These are phyloP conservation scores for Pyronema domesticum DNA, from an alignment of 495 filamentous ascomycete species.

Conservation along the genomic window DNA sequence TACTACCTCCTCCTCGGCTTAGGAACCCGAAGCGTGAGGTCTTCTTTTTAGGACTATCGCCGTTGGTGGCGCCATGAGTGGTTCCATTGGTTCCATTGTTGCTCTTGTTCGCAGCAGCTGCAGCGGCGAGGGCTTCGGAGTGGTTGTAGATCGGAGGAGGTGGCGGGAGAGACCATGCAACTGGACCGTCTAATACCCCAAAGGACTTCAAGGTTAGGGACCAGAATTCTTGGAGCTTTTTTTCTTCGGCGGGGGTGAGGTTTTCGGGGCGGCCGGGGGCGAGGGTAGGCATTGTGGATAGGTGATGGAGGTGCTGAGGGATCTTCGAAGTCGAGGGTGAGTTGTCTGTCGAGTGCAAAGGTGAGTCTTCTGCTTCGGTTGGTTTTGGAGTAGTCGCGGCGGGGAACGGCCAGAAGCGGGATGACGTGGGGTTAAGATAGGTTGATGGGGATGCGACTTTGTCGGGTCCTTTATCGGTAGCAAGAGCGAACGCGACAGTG, in stretches of 20 bases:
- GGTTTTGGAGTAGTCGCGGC: neutral
- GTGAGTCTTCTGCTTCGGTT: neutral
- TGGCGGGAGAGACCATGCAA: conserved; percentile 18
- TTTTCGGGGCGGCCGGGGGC: conserved; percentile 68
- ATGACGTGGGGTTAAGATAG: neutral
- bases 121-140: conserved; percentile 2
- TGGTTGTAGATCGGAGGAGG: neutral
- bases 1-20: conserved; percentile 43
- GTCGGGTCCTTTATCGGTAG: neutral
- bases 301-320: neutral
- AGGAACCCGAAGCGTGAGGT: conserved; percentile 38
- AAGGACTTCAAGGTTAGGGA: conserved; percentile 58
- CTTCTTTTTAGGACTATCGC: conserved; percentile 50
- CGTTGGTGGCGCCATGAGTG: neutral
- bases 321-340: neutral
- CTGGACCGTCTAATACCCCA: conserved; percentile 34
- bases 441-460: neutral
- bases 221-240: conserved; percentile 81
- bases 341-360: neutral
- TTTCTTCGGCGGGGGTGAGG: conserved; percentile 74
- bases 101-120: conserved; percentile 18
- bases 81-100: neutral
- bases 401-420: neutral
- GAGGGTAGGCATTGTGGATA: neutral
- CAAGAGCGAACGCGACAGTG: neutral